Conservation (phyloP, 2,329 filamentous ascomycete species). For the Fusarium humuli region DNA sequence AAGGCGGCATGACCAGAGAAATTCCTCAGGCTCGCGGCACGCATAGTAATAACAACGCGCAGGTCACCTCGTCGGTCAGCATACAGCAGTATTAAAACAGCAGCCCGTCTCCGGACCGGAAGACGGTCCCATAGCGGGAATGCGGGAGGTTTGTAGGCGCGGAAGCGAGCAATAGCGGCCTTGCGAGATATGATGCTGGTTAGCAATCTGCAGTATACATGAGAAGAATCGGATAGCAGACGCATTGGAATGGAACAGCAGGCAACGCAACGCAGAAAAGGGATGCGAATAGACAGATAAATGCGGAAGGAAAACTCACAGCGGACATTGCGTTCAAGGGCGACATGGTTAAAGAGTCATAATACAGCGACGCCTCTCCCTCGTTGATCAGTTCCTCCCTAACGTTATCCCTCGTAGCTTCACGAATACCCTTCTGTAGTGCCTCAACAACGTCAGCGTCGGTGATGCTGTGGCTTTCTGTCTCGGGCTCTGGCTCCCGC, state of each 20-base stretch:
- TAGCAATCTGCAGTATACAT: conserved; percentile 20
- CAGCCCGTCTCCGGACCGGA: conserved; percentile 77
- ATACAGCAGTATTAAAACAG: conserved; percentile 88
- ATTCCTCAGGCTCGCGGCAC: conserved; percentile 70
- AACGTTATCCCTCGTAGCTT: conserved; percentile 34
- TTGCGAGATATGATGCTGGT: conserved; percentile 47
- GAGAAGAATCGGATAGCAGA: conserved; percentile 19
- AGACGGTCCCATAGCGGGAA: conserved; percentile 72
- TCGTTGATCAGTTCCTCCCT: conserved; percentile 39
- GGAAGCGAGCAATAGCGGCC: conserved; percentile 70
- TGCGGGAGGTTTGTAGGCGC: conserved; percentile 69
- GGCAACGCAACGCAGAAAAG: not conserved
- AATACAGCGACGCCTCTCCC: conserved; percentile 63
- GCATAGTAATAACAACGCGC: conserved; percentile 76
- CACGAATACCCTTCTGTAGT: conserved; percentile 39
- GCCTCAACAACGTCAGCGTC: conserved; percentile 46
- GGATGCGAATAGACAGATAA: conserved; percentile 1
- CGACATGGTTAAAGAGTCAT: conserved; percentile 69
- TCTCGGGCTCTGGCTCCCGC: not conserved
- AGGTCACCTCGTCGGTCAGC: conserved; percentile 85
- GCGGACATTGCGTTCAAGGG: conserved; percentile 65
- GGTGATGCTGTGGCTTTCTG: conserved; percentile 38
- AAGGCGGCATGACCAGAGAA: conserved; percentile 90
- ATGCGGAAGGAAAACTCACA: conserved; percentile 56
- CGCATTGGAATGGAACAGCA: conserved; percentile 19